Percentiles rank a stretch among this genome's conserved stretches.
Evolutionary conservation across 108 stramenopile species (phyloP).

Genomic region (Cyclotella kingstonii): DNA sequence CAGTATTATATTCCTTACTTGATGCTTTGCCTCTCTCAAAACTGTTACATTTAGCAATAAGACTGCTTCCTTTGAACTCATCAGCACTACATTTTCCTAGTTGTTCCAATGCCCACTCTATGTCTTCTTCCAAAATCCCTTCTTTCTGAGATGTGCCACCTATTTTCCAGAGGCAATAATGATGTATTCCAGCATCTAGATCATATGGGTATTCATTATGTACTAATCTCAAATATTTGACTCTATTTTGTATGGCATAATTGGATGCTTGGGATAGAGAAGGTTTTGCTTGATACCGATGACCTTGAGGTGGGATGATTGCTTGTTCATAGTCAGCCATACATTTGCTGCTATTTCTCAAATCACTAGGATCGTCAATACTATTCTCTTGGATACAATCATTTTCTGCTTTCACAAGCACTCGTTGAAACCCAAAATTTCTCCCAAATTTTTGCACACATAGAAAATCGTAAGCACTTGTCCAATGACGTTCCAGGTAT

Average conservation of each 20-base stretch:
- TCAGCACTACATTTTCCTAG: constrained; percentile 9
- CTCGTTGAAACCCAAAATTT: constrained; percentile 34
- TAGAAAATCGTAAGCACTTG: constrained; percentile 40
- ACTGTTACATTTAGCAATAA: constrained; percentile 9
- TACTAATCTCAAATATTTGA: constrained; percentile 43
- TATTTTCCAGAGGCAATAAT: constrained; percentile 80
- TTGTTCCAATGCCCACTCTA: constrained; percentile 34
- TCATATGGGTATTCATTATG: constrained; percentile 78
- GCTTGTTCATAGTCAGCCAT: background rate
- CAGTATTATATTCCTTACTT: background rate
- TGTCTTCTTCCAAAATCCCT: constrained; percentile 23
- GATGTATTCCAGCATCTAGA: constrained; percentile 52
- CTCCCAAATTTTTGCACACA: constrained; percentile 33
- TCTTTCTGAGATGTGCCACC: constrained; percentile 36
- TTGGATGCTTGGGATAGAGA: constrained; percentile 32
- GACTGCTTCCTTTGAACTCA: constrained; percentile 16
- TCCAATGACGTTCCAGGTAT: constrained; percentile 27
- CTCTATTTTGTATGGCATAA: constrained; percentile 13
- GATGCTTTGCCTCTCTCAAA: constrained; percentile 1
- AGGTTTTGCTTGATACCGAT: constrained; percentile 21
- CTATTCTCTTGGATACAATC: background rate
- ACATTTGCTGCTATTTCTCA: background rate
- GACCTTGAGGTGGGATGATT: constrained; percentile 11
- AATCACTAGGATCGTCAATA: background rate
- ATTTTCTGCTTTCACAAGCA: constrained; percentile 8